These are phyloP conservation scores for Porcisia hertigi DNA, from an alignment of 208 protist genomes.

Conservation along the genomic window DNA sequence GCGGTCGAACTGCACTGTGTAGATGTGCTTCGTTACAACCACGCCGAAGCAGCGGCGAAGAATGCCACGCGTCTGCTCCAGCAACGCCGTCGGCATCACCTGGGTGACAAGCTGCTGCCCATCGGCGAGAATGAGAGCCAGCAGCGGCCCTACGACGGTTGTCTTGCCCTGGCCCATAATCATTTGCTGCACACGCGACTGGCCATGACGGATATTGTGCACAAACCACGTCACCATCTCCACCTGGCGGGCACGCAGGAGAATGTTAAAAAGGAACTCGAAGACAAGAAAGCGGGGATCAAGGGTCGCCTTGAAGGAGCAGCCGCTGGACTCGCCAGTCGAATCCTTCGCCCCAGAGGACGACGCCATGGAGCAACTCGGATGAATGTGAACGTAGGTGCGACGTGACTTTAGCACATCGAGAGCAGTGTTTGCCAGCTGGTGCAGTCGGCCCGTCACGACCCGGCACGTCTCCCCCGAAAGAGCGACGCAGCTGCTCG, in stretches of 20 bases:
- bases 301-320: conserved; percentile 28
- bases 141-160: conserved; percentile 92
- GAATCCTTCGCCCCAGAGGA: background rate
- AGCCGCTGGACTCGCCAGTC: background rate
- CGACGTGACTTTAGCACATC: conserved; percentile 61
- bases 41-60: conserved; percentile 91
- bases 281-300: conserved; percentile 93
- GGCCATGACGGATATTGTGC: conserved; percentile 51
- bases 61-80: conserved; percentile 91
- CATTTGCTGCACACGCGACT: conserved; percentile 93
- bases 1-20: conserved; percentile 83
- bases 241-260: conserved; percentile 93
- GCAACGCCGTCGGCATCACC: conserved; percentile 92
- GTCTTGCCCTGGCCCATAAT: conserved; percentile 97
- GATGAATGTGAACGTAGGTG: conserved; percentile 46
- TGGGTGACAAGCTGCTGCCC: conserved; percentile 91
- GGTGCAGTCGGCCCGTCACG: conserved; percentile 43
- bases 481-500: background rate
- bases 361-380: background rate
- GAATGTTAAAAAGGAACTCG: conserved; percentile 93
- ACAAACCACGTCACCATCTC: conserved; percentile 93
- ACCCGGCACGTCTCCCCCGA: conserved; percentile 27
- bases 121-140: conserved; percentile 94
- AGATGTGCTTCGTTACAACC: conserved; percentile 92
- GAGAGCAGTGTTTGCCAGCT: conserved; percentile 44